Conservation (phyloP, 2,329 filamentous ascomycete species). For the Clarireedia monteithiana region DNA sequence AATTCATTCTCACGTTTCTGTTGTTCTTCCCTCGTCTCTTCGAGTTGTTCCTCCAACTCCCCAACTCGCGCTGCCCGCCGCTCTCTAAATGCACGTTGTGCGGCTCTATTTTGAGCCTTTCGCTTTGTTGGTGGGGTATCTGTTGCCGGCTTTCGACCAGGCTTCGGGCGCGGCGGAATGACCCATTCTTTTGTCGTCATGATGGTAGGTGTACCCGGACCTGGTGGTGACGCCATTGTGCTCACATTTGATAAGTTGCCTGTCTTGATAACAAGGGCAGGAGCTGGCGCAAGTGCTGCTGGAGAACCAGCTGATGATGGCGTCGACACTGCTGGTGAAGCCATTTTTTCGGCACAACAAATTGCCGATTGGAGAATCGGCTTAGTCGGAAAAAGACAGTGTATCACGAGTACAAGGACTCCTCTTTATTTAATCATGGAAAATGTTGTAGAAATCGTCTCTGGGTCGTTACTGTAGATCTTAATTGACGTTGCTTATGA, state of each 20-base stretch:
- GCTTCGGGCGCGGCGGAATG: constrained; percentile 76
- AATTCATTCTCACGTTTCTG: constrained; percentile 50
- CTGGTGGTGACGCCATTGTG: constrained; percentile 25
- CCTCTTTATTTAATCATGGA: too few species aligned
- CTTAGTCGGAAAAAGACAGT: neutral
- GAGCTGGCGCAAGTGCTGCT: constrained; percentile 26
- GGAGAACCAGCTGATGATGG: constrained; percentile 33
- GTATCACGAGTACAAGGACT: too few species aligned
- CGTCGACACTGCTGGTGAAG: constrained; percentile 32
- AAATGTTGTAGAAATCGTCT: too few species aligned
- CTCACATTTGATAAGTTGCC: constrained; percentile 17
- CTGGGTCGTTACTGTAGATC: too few species aligned
- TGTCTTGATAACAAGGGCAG: constrained; percentile 30
- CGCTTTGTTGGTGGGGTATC: constrained; percentile 90
- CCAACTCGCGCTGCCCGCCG: constrained; percentile 77
- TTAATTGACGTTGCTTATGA: too few species aligned
- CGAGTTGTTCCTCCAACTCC: constrained; percentile 61
- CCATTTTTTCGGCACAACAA: constrained; percentile 24
- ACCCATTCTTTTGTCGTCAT: constrained; percentile 83
- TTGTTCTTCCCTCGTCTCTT: constrained; percentile 49
- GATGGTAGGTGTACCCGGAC: constrained; percentile 34
- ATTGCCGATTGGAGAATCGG: constrained; percentile 10
- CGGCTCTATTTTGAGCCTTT: constrained; percentile 88
- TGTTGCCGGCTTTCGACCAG: constrained; percentile 86
- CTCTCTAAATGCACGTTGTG: constrained; percentile 85